Conservation (phyloP, 805 yeast genomes). For the Ogataea salicorniae region DNA sequence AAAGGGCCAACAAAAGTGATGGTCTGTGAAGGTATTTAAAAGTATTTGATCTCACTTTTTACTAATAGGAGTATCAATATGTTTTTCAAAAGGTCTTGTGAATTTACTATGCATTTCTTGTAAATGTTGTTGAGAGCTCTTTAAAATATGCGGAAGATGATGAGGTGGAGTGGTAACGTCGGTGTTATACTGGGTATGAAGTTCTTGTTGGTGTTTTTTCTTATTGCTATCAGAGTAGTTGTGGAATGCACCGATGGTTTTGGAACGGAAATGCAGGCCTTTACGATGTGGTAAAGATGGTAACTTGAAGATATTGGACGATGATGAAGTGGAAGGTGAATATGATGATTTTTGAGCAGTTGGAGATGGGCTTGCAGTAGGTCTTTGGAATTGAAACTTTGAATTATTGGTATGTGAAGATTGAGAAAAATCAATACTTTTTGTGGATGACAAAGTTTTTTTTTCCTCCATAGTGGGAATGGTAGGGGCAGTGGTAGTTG, state of each 20-base stretch:
- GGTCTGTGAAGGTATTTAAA: too few species aligned
- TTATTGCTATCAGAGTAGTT: not conserved
- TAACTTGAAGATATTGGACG: constrained; percentile 11
- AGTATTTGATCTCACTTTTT: constrained; percentile 8
- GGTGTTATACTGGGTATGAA: not conserved
- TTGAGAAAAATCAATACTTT: not conserved
- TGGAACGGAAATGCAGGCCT: constrained; percentile 20
- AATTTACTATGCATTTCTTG: constrained; percentile 10
- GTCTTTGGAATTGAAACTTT: too few species aligned
- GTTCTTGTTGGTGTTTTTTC: not conserved
- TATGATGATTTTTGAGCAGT: not conserved
- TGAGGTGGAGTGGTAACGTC: constrained; percentile 5
- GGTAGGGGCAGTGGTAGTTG: too few species aligned
- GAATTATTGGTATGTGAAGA: not conserved
- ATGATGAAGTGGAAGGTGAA: not conserved
- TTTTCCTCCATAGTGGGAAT: too few species aligned
- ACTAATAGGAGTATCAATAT: constrained; percentile 29
- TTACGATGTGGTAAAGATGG: constrained; percentile 17
- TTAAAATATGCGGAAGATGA: constrained; percentile 8
- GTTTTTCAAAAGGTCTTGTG: constrained; percentile 19
- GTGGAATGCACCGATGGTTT: constrained; percentile 22
- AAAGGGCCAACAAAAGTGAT: too few species aligned
- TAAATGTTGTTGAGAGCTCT: not conserved
- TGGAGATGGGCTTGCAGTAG: not conserved
- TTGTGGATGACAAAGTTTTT: not conserved